phyloP scores from a whole-genome alignment of 2,329 filamentous ascomycete genomes.

The Tricladium varicosporioides region DNA sequence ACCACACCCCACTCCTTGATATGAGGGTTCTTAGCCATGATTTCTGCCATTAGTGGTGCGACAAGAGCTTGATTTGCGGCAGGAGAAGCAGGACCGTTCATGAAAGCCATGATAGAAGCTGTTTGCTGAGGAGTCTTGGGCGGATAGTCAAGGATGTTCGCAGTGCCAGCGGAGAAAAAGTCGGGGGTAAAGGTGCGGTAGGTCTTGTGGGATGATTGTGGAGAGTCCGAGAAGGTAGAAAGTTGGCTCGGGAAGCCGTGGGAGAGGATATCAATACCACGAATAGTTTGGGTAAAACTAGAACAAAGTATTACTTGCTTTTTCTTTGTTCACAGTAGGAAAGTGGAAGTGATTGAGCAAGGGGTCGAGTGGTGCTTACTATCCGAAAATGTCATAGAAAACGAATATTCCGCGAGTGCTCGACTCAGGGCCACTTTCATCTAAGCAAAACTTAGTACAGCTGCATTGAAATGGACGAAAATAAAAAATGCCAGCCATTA shows the following conservation, averaged over 20 bases:
- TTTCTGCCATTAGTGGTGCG: conserved; percentile 6
- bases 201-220: conserved; percentile 48
- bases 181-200: conserved; percentile 69
- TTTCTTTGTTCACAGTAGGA: too few relatives aligned
- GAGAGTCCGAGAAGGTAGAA: conserved; percentile 54
- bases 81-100: conserved; percentile 14
- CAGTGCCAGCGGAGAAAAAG: conserved; percentile 68
- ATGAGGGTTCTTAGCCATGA: conserved; percentile 12
- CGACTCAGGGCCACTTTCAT: conserved; percentile 44
- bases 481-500: conserved; percentile 20
- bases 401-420: conserved; percentile 56
- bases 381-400: conserved; percentile 66
- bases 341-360: too few relatives aligned
- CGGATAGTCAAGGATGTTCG: conserved; percentile 17
- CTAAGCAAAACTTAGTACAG: conserved; percentile 29
- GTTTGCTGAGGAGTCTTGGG: conserved; percentile 18
- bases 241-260: conserved; percentile 35
- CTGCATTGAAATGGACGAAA: too few relatives aligned
- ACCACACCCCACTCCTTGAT: conserved; percentile 24
- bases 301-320: too few relatives aligned
- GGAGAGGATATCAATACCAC: conserved; percentile 66
- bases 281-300: conserved; percentile 55
- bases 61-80: conserved; percentile 13
- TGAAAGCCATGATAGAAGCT: conserved; percentile 24
- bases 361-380: conserved; percentile 40